A percentile compares a stretch with the other conserved stretches of the same genome.
phyloP scores from a whole-genome alignment of 805 yeast genomes.

The Wickerhamiella hasegawae region DNA sequence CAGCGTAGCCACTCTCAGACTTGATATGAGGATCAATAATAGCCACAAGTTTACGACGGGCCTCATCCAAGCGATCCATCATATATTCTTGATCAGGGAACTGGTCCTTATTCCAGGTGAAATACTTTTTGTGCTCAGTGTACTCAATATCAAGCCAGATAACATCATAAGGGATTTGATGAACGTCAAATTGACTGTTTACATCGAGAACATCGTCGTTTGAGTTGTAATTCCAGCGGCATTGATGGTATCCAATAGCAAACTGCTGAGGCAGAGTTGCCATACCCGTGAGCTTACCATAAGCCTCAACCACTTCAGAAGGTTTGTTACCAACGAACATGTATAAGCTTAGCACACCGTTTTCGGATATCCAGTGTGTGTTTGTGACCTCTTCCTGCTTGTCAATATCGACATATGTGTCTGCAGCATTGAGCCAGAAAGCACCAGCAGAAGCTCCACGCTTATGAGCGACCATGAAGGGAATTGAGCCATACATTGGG shows the following conservation, averaged over 20 bases:
- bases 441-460: slow-evolving; percentile 49
- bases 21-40: slow-evolving; percentile 89
- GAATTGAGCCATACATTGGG: slow-evolving; percentile 94
- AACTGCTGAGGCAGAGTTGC: slow-evolving; percentile 60
- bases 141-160: slow-evolving; percentile 95
- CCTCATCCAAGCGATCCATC: slow-evolving; percentile 45
- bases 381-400: slow-evolving; percentile 21
- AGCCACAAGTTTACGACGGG: slow-evolving; percentile 69
- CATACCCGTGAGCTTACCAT: slow-evolving; percentile 57
- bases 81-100: slow-evolving; percentile 65
- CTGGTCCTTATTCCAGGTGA: slow-evolving; percentile 67
- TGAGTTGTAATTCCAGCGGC: slow-evolving; percentile 93
- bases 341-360: slow-evolving; percentile 66
- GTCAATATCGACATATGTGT: slow-evolving; percentile 69
- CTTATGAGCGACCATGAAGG: slow-evolving; percentile 61
- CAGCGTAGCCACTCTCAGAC: slow-evolving; percentile 35
- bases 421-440: slow-evolving; percentile 89
- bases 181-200: slow-evolving; percentile 49
- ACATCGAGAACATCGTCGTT: slow-evolving; percentile 72
- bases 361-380: slow-evolving; percentile 91
- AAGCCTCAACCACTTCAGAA: slow-evolving; percentile 42
- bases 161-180: slow-evolving; percentile 70
- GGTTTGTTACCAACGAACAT: slow-evolving; percentile 43
- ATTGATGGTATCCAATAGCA: slow-evolving; percentile 84
- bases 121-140: slow-evolving; percentile 71